phyloP scores from a whole-genome alignment of 2,329 filamentous ascomycete genomes.

The Blumeria hordei region DNA sequence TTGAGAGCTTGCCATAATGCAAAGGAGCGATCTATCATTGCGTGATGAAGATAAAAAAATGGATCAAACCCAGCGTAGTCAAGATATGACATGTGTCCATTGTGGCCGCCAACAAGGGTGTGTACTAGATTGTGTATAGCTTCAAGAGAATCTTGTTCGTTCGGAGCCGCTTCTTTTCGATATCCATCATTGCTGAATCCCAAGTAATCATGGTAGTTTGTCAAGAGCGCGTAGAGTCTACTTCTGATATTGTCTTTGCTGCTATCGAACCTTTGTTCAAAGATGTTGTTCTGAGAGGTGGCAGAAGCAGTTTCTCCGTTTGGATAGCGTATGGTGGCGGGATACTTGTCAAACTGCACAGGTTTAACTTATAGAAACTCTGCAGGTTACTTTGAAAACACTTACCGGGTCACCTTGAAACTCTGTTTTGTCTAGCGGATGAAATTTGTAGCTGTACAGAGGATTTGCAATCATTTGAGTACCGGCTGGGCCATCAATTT shows the following conservation, averaged over 20 bases:
- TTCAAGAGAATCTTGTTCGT: constrained; percentile 36
- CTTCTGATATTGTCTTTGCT: constrained; percentile 31
- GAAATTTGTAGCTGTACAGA: constrained; percentile 26
- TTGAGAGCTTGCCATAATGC: constrained; percentile 26
- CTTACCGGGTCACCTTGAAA: constrained; percentile 36
- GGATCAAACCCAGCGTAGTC: constrained; percentile 23
- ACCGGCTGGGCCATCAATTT: constrained; percentile 28
- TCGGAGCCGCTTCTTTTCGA: not conserved
- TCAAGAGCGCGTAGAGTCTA: constrained; percentile 42
- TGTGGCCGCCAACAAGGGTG: constrained; percentile 25
- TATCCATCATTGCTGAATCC: constrained; percentile 1
- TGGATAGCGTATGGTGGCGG: constrained; percentile 32
- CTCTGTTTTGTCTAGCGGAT: constrained; percentile 19
- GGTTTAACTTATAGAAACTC: not conserved
- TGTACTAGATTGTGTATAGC: constrained; percentile 40
- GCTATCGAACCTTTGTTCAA: constrained; percentile 26
- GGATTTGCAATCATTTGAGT: constrained; percentile 23
- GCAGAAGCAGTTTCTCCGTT: constrained; percentile 19
- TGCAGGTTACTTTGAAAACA: not conserved
- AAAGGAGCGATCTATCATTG: constrained; percentile 35
- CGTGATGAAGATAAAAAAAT: constrained; percentile 26
- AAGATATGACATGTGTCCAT: constrained; percentile 25
- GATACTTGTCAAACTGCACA: constrained; percentile 32
- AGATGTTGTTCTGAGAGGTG: constrained; percentile 32
- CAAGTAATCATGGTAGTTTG: constrained; percentile 41